Percentiles rank a stretch among this genome's conserved stretches.
Evolutionary conservation across 352 stramenopile species (phyloP).

Genomic region (Phytophthora constricta): DNA sequence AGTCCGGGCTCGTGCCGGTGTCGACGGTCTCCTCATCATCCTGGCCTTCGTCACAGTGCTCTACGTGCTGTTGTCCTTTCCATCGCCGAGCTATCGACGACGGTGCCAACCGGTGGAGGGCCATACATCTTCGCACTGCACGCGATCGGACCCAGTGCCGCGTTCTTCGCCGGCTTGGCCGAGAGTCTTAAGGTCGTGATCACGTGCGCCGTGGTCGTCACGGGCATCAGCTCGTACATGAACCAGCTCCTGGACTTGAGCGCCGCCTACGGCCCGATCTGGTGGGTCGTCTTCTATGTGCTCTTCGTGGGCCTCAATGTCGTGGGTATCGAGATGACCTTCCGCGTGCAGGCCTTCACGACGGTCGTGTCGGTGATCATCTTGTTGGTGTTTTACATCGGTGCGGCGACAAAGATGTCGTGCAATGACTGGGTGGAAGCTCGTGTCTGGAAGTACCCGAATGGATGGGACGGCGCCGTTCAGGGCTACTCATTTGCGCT

Average conservation of each 20-base stretch:
- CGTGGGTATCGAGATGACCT: slow-evolving; percentile 66
- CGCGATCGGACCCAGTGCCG: slow-evolving; percentile 52
- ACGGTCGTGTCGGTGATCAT: slow-evolving; percentile 66
- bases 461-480: slow-evolving; percentile 53
- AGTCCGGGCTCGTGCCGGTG: slow-evolving; percentile 60
- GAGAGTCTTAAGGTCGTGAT: slow-evolving; percentile 78
- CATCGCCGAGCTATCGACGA: slow-evolving; percentile 73
- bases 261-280: slow-evolving; percentile 49
- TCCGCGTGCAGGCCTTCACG: slow-evolving; percentile 63
- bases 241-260: slow-evolving; percentile 57
- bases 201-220: slow-evolving; percentile 65
- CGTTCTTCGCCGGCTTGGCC: slow-evolving; percentile 69
- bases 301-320: slow-evolving; percentile 70
- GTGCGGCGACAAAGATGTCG: slow-evolving; percentile 59
- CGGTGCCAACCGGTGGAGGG: slow-evolving; percentile 53
- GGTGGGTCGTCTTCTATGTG: slow-evolving; percentile 70
- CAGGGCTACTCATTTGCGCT: slow-evolving; percentile 70
- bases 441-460: slow-evolving; percentile 55
- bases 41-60: slow-evolving; percentile 62
- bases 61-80: slow-evolving; percentile 76
- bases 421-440: slow-evolving; percentile 60
- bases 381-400: slow-evolving; percentile 71
- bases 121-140: slow-evolving; percentile 76
- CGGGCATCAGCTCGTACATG: slow-evolving; percentile 73
- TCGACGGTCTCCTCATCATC: slow-evolving; percentile 67